Conservation (phyloP, 441 rosid genomes). For the Adansonia grandidieri region DNA sequence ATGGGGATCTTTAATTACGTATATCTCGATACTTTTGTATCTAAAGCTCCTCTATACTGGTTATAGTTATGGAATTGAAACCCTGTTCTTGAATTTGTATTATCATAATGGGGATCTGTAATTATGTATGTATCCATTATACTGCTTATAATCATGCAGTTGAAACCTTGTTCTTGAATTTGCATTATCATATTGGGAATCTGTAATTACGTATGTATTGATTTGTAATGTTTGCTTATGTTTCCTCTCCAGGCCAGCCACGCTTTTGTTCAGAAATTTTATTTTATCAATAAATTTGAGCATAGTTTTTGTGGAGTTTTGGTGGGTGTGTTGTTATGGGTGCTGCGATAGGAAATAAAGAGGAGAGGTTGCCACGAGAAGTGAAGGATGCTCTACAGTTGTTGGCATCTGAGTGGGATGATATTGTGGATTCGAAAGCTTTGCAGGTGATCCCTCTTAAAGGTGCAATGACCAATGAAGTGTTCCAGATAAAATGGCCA, state of each 20-base stretch:
- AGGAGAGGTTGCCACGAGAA: constrained; percentile 58
- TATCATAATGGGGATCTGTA: background rate
- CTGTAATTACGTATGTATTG: background rate
- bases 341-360: constrained; percentile 37
- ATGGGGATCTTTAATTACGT: background rate
- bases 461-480: constrained; percentile 82
- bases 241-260: constrained; percentile 12
- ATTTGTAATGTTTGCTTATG: background rate
- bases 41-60: too few species aligned
- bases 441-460: constrained; percentile 66
- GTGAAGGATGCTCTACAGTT: constrained; percentile 65
- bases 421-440: constrained; percentile 61
- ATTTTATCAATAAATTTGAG: constrained; percentile 6
- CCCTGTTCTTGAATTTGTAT: constrained; percentile 5
- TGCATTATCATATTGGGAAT: background rate
- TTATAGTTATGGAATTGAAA: background rate
- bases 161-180: constrained; percentile 10
- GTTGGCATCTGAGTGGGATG: constrained; percentile 86
- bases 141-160: background rate
- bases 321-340: constrained; percentile 39
- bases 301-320: constrained; percentile 12
- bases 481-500: constrained; percentile 75
- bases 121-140: background rate
- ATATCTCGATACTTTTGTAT: background rate
- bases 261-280: background rate